Base-by-base conservation (phyloP, 306 rosid genomes). In the Sesbania bispinosa region DNA sequence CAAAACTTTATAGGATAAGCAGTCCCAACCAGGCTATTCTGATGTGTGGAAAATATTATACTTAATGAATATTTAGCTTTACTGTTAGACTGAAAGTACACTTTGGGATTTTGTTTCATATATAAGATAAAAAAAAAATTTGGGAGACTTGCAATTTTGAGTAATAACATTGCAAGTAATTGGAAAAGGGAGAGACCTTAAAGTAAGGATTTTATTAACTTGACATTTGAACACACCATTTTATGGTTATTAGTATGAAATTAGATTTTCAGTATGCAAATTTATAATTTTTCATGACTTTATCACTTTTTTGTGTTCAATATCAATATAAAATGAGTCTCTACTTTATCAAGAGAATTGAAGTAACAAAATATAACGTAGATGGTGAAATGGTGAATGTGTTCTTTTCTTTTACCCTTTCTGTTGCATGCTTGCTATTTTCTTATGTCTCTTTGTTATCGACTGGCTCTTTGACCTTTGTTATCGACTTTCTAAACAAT, bases 341-440 rank as follows among this genome's bases (percentile, higher is more conserved):
- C 65, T 51, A 45, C 24, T 72, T 39, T 64, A 14, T 9, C 36
- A 73, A 38, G 69, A 59, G 46, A 67, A 48, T 59, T 67, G 13
- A 39, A 58, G 47, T 27, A 10, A 61, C 23, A 13, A 41, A 59
- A 52, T 35, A 19, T 52, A 10, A 8, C n/a, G n/a, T n/a, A 63
- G 55, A 51, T 35, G 27, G n/a, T 20, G 47, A 39, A 19, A 54
- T 51, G 75, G 47, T 69, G 74, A 75, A 16, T 41, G 4, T 10
- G 14, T 58, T 10, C 42, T 3, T 10, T 50, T 36, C 15, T 60
- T 63, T 68, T 58, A 62, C 39, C 67, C 15, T 21, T 62, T 51
- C 4, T 18, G 54, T 43, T 13, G 50, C 45, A 77, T 54, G 77
- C 74, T 77, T 73, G 26, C 71, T 19, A 5, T 47, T 20, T 39